phyloP scores from a whole-genome alignment of 2,329 filamentous ascomycete genomes.

The Colletotrichum endophyticum region DNA sequence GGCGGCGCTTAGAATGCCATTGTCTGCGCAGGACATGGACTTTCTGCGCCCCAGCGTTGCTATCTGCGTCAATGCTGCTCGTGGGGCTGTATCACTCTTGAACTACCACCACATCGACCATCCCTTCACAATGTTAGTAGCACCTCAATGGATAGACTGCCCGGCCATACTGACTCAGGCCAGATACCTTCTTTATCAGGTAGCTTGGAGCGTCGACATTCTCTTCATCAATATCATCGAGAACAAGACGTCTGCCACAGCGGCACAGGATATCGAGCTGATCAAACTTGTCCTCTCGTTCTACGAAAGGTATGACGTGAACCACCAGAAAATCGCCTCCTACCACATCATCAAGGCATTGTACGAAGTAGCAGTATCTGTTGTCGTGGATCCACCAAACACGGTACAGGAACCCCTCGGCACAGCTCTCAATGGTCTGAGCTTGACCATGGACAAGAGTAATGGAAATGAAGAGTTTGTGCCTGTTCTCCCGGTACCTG shows the following conservation, averaged over 20 bases:
- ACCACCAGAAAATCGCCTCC: neutral
- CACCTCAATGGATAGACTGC: neutral
- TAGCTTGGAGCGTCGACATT: conserved; percentile 16
- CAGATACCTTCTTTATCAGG: conserved; percentile 13
- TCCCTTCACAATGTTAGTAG: conserved; percentile 4
- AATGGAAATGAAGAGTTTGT: neutral
- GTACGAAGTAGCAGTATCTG: conserved; percentile 3
- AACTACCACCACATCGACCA: conserved; percentile 12
- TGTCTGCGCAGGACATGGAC: conserved; percentile 1
- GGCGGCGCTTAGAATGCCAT: neutral
- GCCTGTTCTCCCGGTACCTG: neutral
- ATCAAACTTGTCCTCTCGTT: conserved; percentile 8
- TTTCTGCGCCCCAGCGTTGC: neutral
- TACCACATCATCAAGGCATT: conserved; percentile 8
- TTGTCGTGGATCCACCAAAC: neutral
- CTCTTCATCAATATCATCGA: conserved; percentile 14
- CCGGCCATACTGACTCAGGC: neutral
- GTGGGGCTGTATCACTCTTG: conserved; percentile 10
- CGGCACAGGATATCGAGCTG: conserved; percentile 10
- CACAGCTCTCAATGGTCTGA: neutral
- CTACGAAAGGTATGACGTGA: conserved; percentile 10
- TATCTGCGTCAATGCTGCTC: conserved; percentile 4
- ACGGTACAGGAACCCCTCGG: neutral
- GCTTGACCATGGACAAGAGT: neutral
- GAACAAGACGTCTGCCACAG: neutral